These are phyloP conservation scores for Capsicum baccatum DNA, from an alignment of 257 asterid species.

Conservation along the genomic window DNA sequence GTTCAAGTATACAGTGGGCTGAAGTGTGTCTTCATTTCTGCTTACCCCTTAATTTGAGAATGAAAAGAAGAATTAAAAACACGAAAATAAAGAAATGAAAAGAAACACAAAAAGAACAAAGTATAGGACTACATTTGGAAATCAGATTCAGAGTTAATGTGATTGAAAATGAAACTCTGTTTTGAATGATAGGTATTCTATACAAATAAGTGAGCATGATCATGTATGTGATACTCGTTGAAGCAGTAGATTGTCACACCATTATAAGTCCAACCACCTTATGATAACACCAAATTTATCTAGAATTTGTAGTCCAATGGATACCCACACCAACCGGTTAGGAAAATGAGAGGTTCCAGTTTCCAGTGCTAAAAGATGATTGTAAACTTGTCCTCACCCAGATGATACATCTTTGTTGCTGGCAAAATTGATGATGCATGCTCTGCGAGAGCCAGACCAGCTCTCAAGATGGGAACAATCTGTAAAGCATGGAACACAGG, in stretches of 20 bases:
- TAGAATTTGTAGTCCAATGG: background rate
- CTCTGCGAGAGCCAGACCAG: slow-evolving; percentile 98
- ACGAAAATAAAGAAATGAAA: slow-evolving; percentile 14
- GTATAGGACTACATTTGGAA: background rate
- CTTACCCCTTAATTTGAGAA: slow-evolving; percentile 60
- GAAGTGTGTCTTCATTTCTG: slow-evolving; percentile 91
- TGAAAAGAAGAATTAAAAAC: slow-evolving; percentile 32
- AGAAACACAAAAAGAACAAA: slow-evolving; percentile 9
- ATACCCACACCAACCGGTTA: slow-evolving; percentile 10
- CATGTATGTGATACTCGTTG: background rate
- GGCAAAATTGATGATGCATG: slow-evolving; percentile 89
- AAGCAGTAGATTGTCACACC: background rate
- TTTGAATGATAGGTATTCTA: background rate
- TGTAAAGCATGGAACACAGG: slow-evolving; percentile 44
- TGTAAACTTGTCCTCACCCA: slow-evolving; percentile 55
- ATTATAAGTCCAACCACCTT: slow-evolving; percentile 16
- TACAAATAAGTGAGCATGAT: background rate
- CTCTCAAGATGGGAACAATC: slow-evolving; percentile 97
- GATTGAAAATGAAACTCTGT: slow-evolving; percentile 9
- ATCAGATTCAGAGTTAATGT: background rate
- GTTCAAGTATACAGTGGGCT: slow-evolving; percentile 86
- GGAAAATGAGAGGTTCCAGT: background rate
- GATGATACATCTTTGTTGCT: slow-evolving; percentile 78
- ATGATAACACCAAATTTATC: background rate
- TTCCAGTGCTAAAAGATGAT: background rate